Base-by-base conservation (phyloP, 768 basidiomycete genomes). In the Macrolepiota fuliginosa region DNA sequence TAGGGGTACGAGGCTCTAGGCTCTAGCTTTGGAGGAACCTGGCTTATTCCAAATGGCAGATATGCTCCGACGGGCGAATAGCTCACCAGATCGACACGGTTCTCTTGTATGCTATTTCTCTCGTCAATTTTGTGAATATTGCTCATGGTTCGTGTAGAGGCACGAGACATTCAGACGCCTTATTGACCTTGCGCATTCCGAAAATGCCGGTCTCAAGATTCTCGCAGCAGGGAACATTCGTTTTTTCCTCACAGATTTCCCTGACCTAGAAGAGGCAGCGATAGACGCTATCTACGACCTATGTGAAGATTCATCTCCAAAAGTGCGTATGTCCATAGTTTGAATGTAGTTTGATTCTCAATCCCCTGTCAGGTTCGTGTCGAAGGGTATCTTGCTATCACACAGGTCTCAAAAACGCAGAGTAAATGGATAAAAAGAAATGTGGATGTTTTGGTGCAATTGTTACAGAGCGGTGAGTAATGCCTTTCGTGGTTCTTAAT, bases 231-330 rank as follows among this genome's bases (percentile, higher is more conserved):
- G 73, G 35, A 80, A 85, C 55, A 81, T 91, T 59, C 81, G 77
- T 36, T 64, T 72, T 53, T 86, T 86, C 69, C 84, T 90, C 75
- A 81, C 75, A 64, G 84, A 88, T 71, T 88, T 89, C 65, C 83
- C 85, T 0, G 89, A 89, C 49, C 74, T 87, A n/a, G 86, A 89
- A 69, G 90, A 91, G 65, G 82, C 82, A 22, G 87, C 87, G 5
- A 89, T 91, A 67, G 87, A 91, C 66, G 86, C 87, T n/a, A 81
- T 91, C 12, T 91, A 90, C 66, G 89, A 91, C 73, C 74, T 91
- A 0, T 91, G 89, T 69, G 89, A 91, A 70, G 89, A 91, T 74
- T 82, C 82, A 52, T 80, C 81, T 40, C 65, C 79, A 12, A 74
- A 75, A 64, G 88, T 88, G 65, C 46, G 77, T 19, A 55, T 36